phyloP scores from a whole-genome alignment of 75 land plant genomes.

The Sequoiadendron giganteum region DNA sequence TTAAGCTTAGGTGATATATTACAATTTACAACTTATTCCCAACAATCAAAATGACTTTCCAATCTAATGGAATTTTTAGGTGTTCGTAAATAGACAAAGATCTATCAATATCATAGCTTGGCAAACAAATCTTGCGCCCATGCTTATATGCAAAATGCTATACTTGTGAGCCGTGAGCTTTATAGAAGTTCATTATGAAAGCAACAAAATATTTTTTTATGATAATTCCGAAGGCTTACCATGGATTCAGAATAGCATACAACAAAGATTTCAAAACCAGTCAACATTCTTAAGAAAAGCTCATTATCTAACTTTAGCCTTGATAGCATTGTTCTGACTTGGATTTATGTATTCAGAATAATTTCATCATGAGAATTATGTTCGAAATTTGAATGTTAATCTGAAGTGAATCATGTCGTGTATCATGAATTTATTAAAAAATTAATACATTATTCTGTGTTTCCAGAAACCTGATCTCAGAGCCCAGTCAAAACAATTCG shows the following conservation, averaged over 20 bases:
- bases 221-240: not conserved
- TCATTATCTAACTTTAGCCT: not conserved
- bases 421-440: not conserved
- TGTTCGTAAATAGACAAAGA: not conserved
- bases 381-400: not conserved
- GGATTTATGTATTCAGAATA: not conserved
- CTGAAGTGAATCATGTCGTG: not conserved
- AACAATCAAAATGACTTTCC: not conserved
- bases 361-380: not conserved
- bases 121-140: not conserved
- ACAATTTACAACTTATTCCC: not conserved
- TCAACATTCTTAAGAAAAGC: not conserved
- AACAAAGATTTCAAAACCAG: not conserved
- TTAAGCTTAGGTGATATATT: no score
- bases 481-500: slow-evolving; percentile 30
- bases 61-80: not conserved
- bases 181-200: not conserved
- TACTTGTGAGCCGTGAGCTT: not conserved
- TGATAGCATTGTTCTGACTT: not conserved
- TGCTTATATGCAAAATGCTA: not conserved
- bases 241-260: no score
- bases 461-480: not conserved
- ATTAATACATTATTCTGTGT: not conserved
- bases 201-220: no score
- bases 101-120: not conserved